Percentiles rank a stretch among this genome's conserved stretches.
Evolutionary conservation across 2,329 filamentous ascomycete species (phyloP).

Genomic region (Nigrospora oryzae): DNA sequence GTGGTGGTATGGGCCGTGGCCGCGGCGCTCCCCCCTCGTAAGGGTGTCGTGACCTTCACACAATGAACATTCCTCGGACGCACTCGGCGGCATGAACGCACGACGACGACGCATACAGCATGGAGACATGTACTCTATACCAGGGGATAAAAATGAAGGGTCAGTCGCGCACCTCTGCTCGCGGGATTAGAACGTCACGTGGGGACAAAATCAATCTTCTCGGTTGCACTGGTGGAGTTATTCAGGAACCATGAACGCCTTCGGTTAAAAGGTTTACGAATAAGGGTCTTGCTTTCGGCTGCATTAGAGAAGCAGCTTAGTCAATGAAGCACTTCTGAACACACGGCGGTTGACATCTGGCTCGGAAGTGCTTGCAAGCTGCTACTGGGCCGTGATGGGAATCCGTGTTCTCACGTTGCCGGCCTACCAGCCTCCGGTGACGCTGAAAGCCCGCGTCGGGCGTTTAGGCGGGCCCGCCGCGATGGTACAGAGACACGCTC

Average conservation of each 20-base stretch:
- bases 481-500: too few relatives aligned
- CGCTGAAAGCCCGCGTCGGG: too few relatives aligned
- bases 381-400: too few relatives aligned
- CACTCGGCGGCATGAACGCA: conserved; percentile 1
- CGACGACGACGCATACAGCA: conserved; percentile 17
- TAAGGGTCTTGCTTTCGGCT: conserved; percentile 24
- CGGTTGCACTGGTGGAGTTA: conserved; percentile 31
- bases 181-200: conserved; percentile 38
- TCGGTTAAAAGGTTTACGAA: conserved; percentile 15
- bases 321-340: conserved; percentile 4
- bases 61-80: conserved; percentile 23
- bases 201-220: conserved; percentile 27
- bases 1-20: conserved; percentile 84
- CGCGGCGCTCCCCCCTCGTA: conserved; percentile 68
- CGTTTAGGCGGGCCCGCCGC: too few relatives aligned
- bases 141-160: too few relatives aligned
- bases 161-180: conserved; percentile 33
- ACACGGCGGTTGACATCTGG: too few relatives aligned
- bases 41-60: conserved; percentile 33
- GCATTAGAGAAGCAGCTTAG: conserved; percentile 2
- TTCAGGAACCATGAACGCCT: conserved; percentile 22
- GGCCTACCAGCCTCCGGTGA: too few relatives aligned
- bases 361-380: too few relatives aligned
- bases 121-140: conserved; percentile 23
- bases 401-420: too few relatives aligned